These are phyloP conservation scores for Scytalidium lignicola DNA, from an alignment of 2,329 filamentous ascomycete species.

Conservation along the genomic window DNA sequence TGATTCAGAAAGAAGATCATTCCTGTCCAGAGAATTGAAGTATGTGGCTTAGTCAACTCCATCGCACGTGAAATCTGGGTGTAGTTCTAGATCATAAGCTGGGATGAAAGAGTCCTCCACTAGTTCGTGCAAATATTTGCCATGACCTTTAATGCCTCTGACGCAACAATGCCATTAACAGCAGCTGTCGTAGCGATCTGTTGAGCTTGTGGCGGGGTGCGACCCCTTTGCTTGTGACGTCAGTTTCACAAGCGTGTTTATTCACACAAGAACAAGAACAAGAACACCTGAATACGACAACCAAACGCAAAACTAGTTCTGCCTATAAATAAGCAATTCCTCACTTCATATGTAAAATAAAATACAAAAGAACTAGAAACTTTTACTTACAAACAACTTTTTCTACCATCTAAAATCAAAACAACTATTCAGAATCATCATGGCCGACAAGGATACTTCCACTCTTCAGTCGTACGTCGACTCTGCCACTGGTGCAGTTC, in stretches of 20 bases:
- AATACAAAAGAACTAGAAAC: neutral
- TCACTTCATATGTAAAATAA: slow-evolving; percentile 2
- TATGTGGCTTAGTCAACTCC: no score
- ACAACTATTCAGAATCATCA: slow-evolving; percentile 29
- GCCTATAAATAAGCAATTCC: neutral
- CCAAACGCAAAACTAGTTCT: neutral
- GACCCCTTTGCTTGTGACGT: neutral
- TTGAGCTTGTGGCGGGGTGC: neutral
- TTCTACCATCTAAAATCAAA: neutral
- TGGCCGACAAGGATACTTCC: slow-evolving; percentile 54
- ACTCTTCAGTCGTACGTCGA: slow-evolving; percentile 76
- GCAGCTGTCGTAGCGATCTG: neutral
- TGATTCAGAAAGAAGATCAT: neutral
- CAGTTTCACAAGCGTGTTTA: neutral
- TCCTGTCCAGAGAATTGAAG: neutral
- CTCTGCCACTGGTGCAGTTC: slow-evolving; percentile 65
- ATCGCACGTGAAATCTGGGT: no score
- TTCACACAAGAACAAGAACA: neutral
- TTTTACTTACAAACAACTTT: neutral
- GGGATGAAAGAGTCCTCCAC: neutral
- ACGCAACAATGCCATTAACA: neutral
- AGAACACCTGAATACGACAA: neutral
- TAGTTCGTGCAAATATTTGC: no score
- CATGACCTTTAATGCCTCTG: neutral
- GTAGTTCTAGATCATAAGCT: no score